phyloP scores from a whole-genome alignment of 805 yeast genomes.

The Candida sithepensis region DNA sequence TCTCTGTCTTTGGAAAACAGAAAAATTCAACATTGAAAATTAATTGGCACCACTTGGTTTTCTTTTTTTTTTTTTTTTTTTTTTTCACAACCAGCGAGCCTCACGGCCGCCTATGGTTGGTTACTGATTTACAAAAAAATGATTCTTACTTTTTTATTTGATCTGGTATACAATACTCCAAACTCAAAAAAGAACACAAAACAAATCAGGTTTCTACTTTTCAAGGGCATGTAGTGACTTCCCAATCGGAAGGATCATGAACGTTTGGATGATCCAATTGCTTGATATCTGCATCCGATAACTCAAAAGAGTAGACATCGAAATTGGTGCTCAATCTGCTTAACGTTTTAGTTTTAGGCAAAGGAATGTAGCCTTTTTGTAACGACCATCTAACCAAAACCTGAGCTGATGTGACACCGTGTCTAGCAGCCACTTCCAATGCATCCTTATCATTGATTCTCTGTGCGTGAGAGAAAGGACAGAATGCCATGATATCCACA shows the following conservation, averaged over 20 bases:
- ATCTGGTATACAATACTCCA: no score
- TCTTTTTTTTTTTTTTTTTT: no score
- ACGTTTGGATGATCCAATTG: constrained; percentile 47
- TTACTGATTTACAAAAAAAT: no score
- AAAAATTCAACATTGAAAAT: no score
- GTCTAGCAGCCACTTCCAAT: constrained; percentile 43
- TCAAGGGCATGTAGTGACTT: constrained; percentile 58
- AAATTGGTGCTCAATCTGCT: constrained; percentile 53
- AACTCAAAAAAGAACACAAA: background rate
- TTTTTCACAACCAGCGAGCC: no score
- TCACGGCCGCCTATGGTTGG: no score
- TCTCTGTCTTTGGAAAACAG: no score
- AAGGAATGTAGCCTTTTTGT: constrained; percentile 66
- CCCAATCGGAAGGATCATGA: constrained; percentile 78
- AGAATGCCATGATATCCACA: constrained; percentile 68
- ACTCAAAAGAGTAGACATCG: constrained; percentile 48
- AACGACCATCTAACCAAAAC: constrained; percentile 70
- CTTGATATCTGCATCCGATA: constrained; percentile 39
- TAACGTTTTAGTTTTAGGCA: constrained; percentile 60
- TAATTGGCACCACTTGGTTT: no score
- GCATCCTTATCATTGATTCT: constrained; percentile 55
- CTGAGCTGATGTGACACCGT: constrained; percentile 53
- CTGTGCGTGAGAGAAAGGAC: constrained; percentile 67
- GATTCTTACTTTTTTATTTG: background rate
- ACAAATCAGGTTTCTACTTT: background rate